A percentile compares a stretch with the other conserved stretches of the same genome.
Evolutionary conservation across 768 basidiomycete genomes (phyloP).

Genomic region (Pluteus cervinus): DNA sequence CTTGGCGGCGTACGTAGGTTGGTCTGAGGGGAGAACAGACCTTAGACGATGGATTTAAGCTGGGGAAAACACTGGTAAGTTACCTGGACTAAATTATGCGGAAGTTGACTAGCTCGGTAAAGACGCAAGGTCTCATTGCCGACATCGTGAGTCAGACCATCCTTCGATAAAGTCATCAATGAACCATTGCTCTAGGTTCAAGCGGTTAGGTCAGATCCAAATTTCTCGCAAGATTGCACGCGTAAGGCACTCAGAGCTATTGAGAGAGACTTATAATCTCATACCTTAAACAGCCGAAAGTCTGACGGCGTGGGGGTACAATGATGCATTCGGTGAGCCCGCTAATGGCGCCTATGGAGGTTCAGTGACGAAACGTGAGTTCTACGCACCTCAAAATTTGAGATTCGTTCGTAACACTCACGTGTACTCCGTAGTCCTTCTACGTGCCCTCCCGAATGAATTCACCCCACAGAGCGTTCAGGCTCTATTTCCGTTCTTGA

Average conservation of each 20-base stretch:
- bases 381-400: too few species aligned
- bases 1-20: conserved; percentile 10
- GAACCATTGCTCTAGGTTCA: conserved; percentile 15
- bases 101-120: too few species aligned
- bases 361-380: conserved; percentile 15
- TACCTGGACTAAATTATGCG: too few species aligned
- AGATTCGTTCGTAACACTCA: background rate
- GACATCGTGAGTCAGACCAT: conserved; percentile 11
- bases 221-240: conserved; percentile 9
- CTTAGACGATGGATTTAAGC: conserved; percentile 9
- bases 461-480: conserved; percentile 17
- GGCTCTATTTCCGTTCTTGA: conserved; percentile 16
- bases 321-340: conserved; percentile 9
- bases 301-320: conserved; percentile 17
- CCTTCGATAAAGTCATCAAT: too few species aligned
- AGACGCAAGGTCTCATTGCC: conserved; percentile 16
- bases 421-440: conserved; percentile 12
- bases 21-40: conserved; percentile 12
- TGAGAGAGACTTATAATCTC: too few species aligned
- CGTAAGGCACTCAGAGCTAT: too few species aligned
- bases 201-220: conserved; percentile 14
- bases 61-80: conserved; percentile 22
- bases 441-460: conserved; percentile 15
- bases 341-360: conserved; percentile 13
- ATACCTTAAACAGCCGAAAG: too few species aligned